Base-by-base conservation (phyloP, 345 rosid genomes). In the Lepidium didymum region DNA sequence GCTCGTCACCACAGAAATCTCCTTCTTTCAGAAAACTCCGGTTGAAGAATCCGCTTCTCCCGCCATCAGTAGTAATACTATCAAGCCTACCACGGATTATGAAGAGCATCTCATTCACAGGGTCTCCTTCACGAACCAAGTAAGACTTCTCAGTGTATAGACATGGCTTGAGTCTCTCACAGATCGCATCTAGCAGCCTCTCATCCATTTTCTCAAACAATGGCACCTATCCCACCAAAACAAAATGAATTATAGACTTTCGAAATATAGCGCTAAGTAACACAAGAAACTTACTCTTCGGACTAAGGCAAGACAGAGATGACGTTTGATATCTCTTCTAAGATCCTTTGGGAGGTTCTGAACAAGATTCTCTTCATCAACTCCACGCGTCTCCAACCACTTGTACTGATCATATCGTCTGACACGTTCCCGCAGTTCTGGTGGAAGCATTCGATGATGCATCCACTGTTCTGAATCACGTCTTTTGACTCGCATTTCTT, bases 391-490 rank as follows among this genome's bases (percentile, higher is more conserved):
- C 81, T 82, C 98, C 78, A 90, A 64, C 98, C 96, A 93, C 78
- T 91, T 93, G 79, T 93, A 93, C 62, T 93, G 98, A 74, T 93
- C 98, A 62, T 93, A 90, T 60, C 96, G 83, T 70, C 98, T 82
- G 43, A 93, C 97, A 18, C 98, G 85, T 64, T 93, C 97, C 53
- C 94, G 85, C 2, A 93, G 89, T 2, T 93, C 92, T 3, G 63
- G 83, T n/a, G 98, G 98, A 72, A 93, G 97, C 86, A 93, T 80
- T 23, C 98, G 89, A 51, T 93, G 98, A 81, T 85, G 97, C 98
- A 93, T 93, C 97, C 98, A 93, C 68, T 88, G 98, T 55, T 93
- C 98, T 34, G 98, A 89, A 73, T 93, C 98, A 16, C 96, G 99
- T 85, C 97, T 87, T 78, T 94, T 94, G 41, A 94, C 86, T 75